A percentile compares a stretch with the other conserved stretches of the same genome.
These are phyloP conservation scores for Nicotiana attenuata DNA, from an alignment of 257 asterid genomes.

Conservation along the genomic window DNA sequence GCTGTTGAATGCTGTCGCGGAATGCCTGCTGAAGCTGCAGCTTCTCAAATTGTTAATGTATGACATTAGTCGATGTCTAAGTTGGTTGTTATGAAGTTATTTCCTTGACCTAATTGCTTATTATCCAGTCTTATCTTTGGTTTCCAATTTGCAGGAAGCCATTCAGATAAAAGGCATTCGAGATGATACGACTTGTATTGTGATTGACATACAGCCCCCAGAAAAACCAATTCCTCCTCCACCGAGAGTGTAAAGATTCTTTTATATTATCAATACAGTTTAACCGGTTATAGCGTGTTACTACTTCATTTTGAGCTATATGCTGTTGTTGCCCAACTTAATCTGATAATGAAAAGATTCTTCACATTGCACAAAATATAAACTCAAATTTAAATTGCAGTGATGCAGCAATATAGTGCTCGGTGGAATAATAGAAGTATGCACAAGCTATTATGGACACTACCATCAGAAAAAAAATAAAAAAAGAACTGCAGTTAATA, in stretches of 20 bases:
- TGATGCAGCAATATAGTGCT: not conserved
- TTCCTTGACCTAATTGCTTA: no score
- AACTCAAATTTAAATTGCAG: not conserved
- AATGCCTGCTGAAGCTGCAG: constrained; percentile 87
- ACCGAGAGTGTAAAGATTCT: not conserved
- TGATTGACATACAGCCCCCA: constrained; percentile 69
- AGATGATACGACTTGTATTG: constrained; percentile 98
- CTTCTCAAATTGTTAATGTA: constrained; percentile 67
- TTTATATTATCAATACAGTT: no score
- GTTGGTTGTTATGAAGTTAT: no score
- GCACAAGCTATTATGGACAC: no score
- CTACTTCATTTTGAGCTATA: no score
- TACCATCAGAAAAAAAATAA: no score
- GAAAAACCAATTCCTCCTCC: constrained; percentile 56
- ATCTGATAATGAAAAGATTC: not conserved
- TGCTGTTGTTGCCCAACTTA: not conserved
- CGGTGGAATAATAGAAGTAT: no score
- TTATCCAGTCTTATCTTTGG: not conserved
- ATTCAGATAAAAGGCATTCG: constrained; percentile 74
- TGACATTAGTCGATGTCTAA: no score
- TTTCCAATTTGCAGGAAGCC: constrained; percentile 58
- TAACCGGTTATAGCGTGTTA: no score
- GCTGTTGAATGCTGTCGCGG: constrained; percentile 87
- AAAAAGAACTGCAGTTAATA: no score
- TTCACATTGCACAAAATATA: not conserved